Conservation (phyloP, 1,284 basidiomycete species). For the Erythrobasidium hasegawianum region DNA sequence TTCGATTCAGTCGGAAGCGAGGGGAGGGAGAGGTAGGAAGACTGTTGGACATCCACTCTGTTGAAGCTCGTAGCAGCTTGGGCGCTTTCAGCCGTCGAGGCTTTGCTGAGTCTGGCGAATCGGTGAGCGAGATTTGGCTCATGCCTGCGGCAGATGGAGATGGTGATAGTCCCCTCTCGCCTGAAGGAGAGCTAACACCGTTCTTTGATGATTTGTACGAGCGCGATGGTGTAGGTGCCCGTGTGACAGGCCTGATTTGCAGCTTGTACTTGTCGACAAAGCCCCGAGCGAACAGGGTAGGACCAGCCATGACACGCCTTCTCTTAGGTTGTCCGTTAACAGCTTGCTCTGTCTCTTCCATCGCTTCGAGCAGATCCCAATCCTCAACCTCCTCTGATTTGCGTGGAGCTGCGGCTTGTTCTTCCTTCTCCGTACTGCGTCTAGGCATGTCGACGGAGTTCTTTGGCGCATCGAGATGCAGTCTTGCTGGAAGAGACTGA, state of each 20-base stretch:
- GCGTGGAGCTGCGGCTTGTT: neutral
- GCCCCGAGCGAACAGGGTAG: constrained; percentile 26
- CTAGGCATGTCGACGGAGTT: constrained; percentile 2
- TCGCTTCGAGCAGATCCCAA: constrained; percentile 25
- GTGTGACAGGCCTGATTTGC: constrained; percentile 20
- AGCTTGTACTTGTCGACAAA: constrained; percentile 35
- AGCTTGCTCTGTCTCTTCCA: constrained; percentile 9
- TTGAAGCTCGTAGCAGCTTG: constrained; percentile 18
- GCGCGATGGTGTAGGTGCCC: constrained; percentile 14
- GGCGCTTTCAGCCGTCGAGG: constrained; percentile 7
- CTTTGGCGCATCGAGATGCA: neutral
- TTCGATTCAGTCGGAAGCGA: constrained; percentile 12
- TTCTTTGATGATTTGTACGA: constrained; percentile 17
- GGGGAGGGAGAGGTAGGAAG: constrained; percentile 22
- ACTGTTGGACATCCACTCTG: constrained; percentile 27
- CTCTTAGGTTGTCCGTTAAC: constrained; percentile 9
- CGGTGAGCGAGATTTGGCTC: constrained; percentile 16
- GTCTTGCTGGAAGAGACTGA: neutral
- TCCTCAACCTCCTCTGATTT: constrained; percentile 13
- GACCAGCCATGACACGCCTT: constrained; percentile 26
- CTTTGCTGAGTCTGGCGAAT: neutral
- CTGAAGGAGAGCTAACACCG: neutral
- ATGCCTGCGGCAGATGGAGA: constrained; percentile 20
- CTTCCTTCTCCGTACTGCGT: neutral
- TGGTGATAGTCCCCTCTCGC: constrained; percentile 16